Conservation (phyloP, 352 stramenopile genomes). For the Pythium plurisporium region DNA sequence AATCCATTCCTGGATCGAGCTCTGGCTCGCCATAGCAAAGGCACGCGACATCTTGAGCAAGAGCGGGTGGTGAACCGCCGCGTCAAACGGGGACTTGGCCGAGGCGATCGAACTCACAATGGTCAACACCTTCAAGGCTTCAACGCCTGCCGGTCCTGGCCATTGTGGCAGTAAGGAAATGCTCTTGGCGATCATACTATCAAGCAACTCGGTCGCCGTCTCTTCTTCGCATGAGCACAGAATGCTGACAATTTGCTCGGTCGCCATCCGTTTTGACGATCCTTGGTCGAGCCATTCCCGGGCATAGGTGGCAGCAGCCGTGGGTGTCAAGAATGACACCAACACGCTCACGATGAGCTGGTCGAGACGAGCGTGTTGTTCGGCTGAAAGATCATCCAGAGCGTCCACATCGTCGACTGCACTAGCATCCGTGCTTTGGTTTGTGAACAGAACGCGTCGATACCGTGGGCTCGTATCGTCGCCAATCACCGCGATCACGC, state of each 20-base stretch:
- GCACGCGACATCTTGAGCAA: constrained; percentile 17
- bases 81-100: background rate
- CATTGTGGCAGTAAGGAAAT: constrained; percentile 8
- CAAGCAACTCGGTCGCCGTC: background rate
- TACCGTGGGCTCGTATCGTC: constrained; percentile 10
- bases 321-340: constrained; percentile 6
- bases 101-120: background rate
- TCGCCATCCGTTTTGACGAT: background rate
- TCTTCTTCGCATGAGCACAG: background rate
- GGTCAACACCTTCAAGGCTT: constrained; percentile 16
- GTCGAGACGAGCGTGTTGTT: constrained; percentile 17
- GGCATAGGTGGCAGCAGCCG: background rate
- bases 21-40: constrained; percentile 16
- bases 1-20: constrained; percentile 12
- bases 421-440: constrained; percentile 14
- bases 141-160: constrained; percentile 8
- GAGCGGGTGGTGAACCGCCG: constrained; percentile 9
- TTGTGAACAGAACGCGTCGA: constrained; percentile 20
- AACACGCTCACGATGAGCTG: constrained; percentile 4
- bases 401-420: constrained; percentile 6
- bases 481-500: constrained; percentile 3
- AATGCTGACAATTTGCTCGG: constrained; percentile 5
- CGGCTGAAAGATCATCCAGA: constrained; percentile 6
- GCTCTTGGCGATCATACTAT: constrained; percentile 5
- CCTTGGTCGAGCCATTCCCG: constrained; percentile 10